Evolutionary conservation across 2,329 filamentous ascomycete genomes (phyloP).

Genomic region (Leptodontidium sp.): DNA sequence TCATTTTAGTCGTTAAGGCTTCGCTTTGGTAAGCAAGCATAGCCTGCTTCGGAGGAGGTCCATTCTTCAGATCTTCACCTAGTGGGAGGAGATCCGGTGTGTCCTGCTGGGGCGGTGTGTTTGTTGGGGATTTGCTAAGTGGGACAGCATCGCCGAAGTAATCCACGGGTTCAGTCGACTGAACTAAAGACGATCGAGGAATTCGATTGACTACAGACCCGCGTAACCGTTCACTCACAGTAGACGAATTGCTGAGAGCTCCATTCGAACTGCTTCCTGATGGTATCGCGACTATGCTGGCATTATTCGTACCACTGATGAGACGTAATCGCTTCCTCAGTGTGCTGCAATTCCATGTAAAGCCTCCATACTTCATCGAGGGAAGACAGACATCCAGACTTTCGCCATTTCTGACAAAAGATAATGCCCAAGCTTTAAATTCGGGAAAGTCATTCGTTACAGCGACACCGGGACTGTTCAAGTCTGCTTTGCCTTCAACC

Average conservation of each 20-base stretch:
- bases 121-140: neutral
- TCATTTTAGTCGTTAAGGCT: constrained; percentile 27
- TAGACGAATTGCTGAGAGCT: constrained; percentile 32
- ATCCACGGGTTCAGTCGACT: constrained; percentile 37
- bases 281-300: constrained; percentile 33
- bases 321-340: constrained; percentile 74
- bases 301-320: constrained; percentile 63
- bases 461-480: constrained; percentile 48
- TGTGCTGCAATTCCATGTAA: constrained; percentile 76
- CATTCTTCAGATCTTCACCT: constrained; percentile 5
- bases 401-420: constrained; percentile 60
- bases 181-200: constrained; percentile 31
- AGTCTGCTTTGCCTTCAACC: constrained; percentile 41
- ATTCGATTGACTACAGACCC: neutral
- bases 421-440: constrained; percentile 76
- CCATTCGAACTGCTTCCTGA: constrained; percentile 39
- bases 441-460: constrained; percentile 59
- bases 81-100: constrained; percentile 18
- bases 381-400: constrained; percentile 60
- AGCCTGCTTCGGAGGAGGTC: constrained; percentile 30
- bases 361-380: constrained; percentile 67
- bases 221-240: constrained; percentile 33
- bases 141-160: constrained; percentile 42
- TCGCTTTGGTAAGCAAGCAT: constrained; percentile 33
- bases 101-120: constrained; percentile 15